Conservation (phyloP, 805 yeast species). For the Candida chilensis region DNA sequence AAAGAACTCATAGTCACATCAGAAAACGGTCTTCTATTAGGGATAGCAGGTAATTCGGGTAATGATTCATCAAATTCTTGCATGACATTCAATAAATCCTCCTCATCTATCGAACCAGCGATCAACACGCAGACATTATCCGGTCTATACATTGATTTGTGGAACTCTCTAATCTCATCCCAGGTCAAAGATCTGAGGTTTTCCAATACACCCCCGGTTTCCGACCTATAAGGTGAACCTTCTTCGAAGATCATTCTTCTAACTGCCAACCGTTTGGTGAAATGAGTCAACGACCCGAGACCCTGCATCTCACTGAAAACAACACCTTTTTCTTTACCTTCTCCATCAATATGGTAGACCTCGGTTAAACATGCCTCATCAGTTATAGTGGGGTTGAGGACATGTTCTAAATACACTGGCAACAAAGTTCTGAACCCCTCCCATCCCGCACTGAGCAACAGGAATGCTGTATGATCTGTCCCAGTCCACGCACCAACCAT, state of each 20-base stretch:
- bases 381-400: constrained; percentile 75
- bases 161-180: constrained; percentile 71
- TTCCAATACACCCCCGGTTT: constrained; percentile 85
- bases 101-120: constrained; percentile 75
- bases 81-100: constrained; percentile 56
- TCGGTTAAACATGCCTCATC: constrained; percentile 91
- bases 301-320: constrained; percentile 98
- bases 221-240: constrained; percentile 79
- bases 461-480: constrained; percentile 91
- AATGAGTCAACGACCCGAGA: constrained; percentile 71
- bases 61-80: constrained; percentile 51
- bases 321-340: constrained; percentile 89
- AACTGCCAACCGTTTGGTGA: constrained; percentile 47
- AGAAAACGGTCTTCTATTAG: constrained; percentile 65
- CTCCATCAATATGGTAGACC: constrained; percentile 90
- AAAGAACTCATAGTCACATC: no score
- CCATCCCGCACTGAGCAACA: constrained; percentile 92
- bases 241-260: constrained; percentile 46
- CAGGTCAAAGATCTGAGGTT: constrained; percentile 68
- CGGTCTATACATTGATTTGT: constrained; percentile 63
- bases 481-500: constrained; percentile 96
- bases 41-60: constrained; percentile 25
- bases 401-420: constrained; percentile 87
- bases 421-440: constrained; percentile 78
- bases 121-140: constrained; percentile 78